Conservation (phyloP, 257 asterid species). For the Catharanthus roseus region DNA sequence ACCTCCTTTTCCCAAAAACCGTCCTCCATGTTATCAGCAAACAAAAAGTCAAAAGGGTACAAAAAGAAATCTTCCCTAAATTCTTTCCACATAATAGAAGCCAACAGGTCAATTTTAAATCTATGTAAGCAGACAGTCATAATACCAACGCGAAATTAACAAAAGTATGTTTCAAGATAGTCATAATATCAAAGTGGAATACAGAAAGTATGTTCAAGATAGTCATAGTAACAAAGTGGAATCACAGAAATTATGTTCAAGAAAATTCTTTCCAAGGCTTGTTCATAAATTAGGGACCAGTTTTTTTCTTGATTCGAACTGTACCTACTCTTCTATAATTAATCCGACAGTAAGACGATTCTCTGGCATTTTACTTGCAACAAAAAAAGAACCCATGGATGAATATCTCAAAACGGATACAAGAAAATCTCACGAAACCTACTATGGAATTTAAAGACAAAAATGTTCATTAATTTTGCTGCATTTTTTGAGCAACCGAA, state of each 20-base stretch:
- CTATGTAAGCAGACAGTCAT: no score
- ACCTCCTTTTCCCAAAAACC: not conserved
- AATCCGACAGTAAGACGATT: not conserved
- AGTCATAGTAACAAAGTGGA: not conserved
- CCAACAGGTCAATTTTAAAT: not conserved
- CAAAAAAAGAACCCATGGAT: not conserved
- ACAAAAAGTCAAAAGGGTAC: not conserved
- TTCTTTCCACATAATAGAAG: not conserved
- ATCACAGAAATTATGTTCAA: not conserved
- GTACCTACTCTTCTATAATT: not conserved
- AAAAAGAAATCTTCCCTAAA: not conserved
- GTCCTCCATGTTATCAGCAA: not conserved
- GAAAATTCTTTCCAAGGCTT: not conserved
- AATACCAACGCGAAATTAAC: no score
- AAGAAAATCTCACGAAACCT: not conserved
- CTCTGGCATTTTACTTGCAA: not conserved
- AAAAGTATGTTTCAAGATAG: no score
- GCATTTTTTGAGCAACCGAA: not conserved
- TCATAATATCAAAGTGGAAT: no score
- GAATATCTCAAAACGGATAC: not conserved
- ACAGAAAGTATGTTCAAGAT: no score
- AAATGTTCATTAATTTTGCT: not conserved
- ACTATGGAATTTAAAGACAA: not conserved
- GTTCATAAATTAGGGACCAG: not conserved
- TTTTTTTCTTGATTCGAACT: not conserved